phyloP scores from a whole-genome alignment of 371 early-diverging fungal genomes.

The Sporodiniella umbellata region DNA sequence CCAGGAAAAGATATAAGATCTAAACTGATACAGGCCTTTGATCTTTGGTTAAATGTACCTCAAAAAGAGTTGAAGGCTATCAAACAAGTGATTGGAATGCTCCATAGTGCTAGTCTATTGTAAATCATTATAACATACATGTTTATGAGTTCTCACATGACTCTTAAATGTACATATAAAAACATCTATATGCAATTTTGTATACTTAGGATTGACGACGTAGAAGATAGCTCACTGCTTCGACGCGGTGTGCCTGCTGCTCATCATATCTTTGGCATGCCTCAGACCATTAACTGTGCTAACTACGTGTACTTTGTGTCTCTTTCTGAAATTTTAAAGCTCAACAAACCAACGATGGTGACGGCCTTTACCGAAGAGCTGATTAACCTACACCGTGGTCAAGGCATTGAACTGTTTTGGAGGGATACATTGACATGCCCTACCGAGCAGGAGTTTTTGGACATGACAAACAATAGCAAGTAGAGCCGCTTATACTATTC shows the following conservation, averaged over 20 bases:
- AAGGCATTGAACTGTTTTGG: slow-evolving; percentile 85
- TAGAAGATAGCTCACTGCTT: slow-evolving; percentile 89
- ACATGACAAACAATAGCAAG: slow-evolving; percentile 91
- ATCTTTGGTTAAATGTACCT: slow-evolving; percentile 84
- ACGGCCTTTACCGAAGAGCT: slow-evolving; percentile 87
- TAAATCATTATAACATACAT: slow-evolving; percentile 30
- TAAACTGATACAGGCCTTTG: slow-evolving; percentile 87
- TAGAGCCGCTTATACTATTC: too few species aligned
- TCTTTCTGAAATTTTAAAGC: slow-evolving; percentile 66
- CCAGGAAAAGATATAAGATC: slow-evolving; percentile 94
- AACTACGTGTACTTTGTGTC: slow-evolving; percentile 95
- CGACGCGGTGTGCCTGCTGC: slow-evolving; percentile 94
- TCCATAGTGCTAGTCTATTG: slow-evolving; percentile 93
- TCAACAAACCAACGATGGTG: slow-evolving; percentile 69
- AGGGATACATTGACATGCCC: slow-evolving; percentile 77
- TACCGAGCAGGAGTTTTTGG: slow-evolving; percentile 79
- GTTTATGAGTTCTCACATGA: neutral
- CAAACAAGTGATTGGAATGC: slow-evolving; percentile 85
- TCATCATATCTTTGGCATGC: slow-evolving; percentile 90
- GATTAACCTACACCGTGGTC: slow-evolving; percentile 88
- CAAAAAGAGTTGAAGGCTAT: slow-evolving; percentile 67
- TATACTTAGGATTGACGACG: slow-evolving; percentile 94
- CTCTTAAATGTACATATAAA: too few species aligned
- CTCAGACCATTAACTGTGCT: slow-evolving; percentile 92
- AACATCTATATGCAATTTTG: too few species aligned